phyloP scores from a whole-genome alignment of 768 basidiomycete genomes.

The Leccinum ochraceum region DNA sequence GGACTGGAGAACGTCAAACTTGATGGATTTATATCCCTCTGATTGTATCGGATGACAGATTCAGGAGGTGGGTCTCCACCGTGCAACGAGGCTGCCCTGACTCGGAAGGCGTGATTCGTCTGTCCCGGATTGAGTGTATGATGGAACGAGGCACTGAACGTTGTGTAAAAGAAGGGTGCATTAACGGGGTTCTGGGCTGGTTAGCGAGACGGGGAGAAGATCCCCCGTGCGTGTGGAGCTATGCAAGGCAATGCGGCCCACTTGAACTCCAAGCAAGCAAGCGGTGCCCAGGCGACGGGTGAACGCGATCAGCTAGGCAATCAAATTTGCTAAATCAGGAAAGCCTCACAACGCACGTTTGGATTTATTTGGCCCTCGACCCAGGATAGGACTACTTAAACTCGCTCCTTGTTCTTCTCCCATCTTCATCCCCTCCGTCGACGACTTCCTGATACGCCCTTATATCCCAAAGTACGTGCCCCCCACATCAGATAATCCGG shows the following conservation, averaged over 20 bases:
- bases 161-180: background rate
- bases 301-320: constrained; percentile 10
- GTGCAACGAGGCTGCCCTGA: constrained; percentile 1
- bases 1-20: background rate
- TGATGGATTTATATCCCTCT: background rate
- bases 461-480: constrained; percentile 10
- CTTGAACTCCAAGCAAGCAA: constrained; percentile 11
- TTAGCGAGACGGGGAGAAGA: background rate
- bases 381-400: constrained; percentile 35
- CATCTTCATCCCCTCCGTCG: constrained; percentile 25
- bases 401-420: constrained; percentile 15
- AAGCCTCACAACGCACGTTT: constrained; percentile 20
- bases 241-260: constrained; percentile 16
- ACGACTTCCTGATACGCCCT: constrained; percentile 1
- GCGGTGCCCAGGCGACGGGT: constrained; percentile 19
- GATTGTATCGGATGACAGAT: background rate
- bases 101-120: background rate
- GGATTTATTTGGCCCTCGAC: constrained; percentile 36
- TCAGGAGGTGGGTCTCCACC: background rate
- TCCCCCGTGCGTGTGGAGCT: background rate
- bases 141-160: constrained; percentile 8
- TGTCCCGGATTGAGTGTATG: background rate
- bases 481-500: background rate
- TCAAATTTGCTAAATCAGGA: constrained; percentile 12
- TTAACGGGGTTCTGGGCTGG: constrained; percentile 10